Evolutionary conservation across 2,329 filamentous ascomycete species (phyloP).

Genomic region (Diplocarpon rosae): DNA sequence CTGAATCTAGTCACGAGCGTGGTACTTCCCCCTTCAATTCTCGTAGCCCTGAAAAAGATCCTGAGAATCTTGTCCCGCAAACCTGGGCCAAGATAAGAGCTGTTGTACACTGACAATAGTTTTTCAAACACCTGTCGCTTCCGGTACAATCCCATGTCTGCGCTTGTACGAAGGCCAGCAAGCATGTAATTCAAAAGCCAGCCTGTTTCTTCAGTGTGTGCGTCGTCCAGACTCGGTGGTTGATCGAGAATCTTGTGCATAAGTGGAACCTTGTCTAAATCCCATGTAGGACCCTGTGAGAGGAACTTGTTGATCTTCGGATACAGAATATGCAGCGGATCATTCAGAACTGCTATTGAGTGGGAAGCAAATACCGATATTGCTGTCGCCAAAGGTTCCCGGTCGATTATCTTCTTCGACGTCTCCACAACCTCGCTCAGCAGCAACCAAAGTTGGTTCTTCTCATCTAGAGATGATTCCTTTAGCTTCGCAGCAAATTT

Average conservation of each 20-base stretch:
- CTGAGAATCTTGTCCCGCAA: constrained; percentile 46
- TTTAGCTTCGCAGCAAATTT: constrained; percentile 54
- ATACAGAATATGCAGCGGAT: constrained; percentile 75
- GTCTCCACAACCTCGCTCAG: constrained; percentile 75
- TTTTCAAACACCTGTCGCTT: constrained; percentile 62
- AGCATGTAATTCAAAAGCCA: constrained; percentile 67
- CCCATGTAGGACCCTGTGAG: constrained; percentile 67
- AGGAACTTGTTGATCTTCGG: constrained; percentile 79
- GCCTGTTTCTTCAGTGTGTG: constrained; percentile 58
- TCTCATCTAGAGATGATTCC: constrained; percentile 62
- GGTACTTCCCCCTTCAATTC: constrained; percentile 61
- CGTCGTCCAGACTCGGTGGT: constrained; percentile 61
- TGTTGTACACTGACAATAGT: constrained; percentile 56
- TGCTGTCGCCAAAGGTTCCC: constrained; percentile 55
- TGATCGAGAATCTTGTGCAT: constrained; percentile 50
- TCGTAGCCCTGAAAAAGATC: constrained; percentile 57
- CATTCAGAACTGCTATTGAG: constrained; percentile 57
- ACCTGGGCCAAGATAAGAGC: constrained; percentile 45
- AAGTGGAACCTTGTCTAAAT: constrained; percentile 61
- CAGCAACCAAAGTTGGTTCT: constrained; percentile 67
- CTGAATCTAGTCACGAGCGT: constrained; percentile 72
- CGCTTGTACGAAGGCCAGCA: constrained; percentile 48
- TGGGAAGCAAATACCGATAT: constrained; percentile 66
- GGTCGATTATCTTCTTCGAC: constrained; percentile 41
- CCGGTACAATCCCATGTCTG: constrained; percentile 51